Base-by-base conservation (phyloP, 306 rosid genomes). In the Trifolium dubium region DNA sequence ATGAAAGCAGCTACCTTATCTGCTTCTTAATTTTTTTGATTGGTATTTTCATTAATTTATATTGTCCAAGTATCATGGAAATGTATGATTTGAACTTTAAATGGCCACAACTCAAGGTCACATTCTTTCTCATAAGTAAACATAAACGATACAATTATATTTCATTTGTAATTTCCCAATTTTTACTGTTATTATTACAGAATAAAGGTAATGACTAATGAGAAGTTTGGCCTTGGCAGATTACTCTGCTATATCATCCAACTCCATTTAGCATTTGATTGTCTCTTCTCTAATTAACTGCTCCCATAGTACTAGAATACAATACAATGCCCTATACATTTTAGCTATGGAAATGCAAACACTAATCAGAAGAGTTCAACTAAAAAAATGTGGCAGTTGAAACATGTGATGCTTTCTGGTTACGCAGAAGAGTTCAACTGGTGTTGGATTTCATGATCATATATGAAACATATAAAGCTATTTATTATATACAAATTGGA, bases 81-180 rank as follows among this genome's bases (percentile, higher is more conserved):
- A 46, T 67, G 79, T 79, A 12, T 77, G 53, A 79, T 82, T 81
- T 65, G 44, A 39, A 69, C 67, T 49, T 29, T 49, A n/a, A 39
- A 83, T 81, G 92, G 78, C 86, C 96, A 76, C 92, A 88, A 46
- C 98, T 92, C 89, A 87, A 82, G 98, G 96, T 88, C 95, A 60
- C 86, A 88, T 92, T 92, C 94, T 90, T 92, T 90, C 8, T 77
- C 60, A 62, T 14, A 32, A 19, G 61, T 35, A 67, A 23, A 66
- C 10, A 50, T 1, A 73, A 40, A 39, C 51, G 19, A 60, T 61
- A 80, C 29, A 11, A 23, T 82, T 82, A 18, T 49, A 69, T 77
- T 70, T 69, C 77, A 40, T 62, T 77, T 49, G 49, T 71, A 81
- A 63, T 84, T 76, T 70, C 32, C 60, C 18, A 8, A 73, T 64